Conservation (phyloP, 1,139 yeast species). For the Magnusiomyces suaveolens region DNA sequence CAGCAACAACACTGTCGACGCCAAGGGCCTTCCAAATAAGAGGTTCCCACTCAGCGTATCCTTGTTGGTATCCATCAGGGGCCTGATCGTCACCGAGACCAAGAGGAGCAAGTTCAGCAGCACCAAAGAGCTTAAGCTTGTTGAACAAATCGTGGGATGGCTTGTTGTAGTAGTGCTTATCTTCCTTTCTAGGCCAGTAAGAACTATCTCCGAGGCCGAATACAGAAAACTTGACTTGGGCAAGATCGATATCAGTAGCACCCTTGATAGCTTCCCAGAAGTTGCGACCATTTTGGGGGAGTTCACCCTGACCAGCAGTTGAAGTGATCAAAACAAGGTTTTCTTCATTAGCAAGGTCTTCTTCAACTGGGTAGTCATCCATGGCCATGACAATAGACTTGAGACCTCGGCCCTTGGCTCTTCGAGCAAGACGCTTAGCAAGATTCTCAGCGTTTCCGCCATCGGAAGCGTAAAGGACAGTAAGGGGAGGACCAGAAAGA, state of each 20-base stretch:
- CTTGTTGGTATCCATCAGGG: conserved; percentile 90
- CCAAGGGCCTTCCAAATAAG: conserved; percentile 82
- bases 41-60: conserved; percentile 80
- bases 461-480: conserved; percentile 86
- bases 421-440: conserved; percentile 72
- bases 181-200: conserved; percentile 97
- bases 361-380: conserved; percentile 80
- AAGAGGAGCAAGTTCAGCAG: conserved; percentile 56
- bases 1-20: conserved; percentile 72
- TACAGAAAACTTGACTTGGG: conserved; percentile 58
- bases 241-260: conserved; percentile 62
- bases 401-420: conserved; percentile 80
- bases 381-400: conserved; percentile 68
- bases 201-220: conserved; percentile 91
- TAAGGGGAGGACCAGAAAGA: conserved; percentile 84
- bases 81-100: conserved; percentile 97
- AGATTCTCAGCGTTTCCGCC: conserved; percentile 87
- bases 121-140: conserved; percentile 62
- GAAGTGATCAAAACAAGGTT: conserved; percentile 76
- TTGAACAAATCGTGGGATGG: conserved; percentile 70
- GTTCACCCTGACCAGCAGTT: conserved; percentile 97
- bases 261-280: conserved; percentile 77
- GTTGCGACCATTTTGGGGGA: conserved; percentile 87
- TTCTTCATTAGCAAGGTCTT: conserved; percentile 72
- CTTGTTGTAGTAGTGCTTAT: conserved; percentile 84